Conservation (phyloP, 768 basidiomycete genomes). For the Naganishia vishniacii region DNA sequence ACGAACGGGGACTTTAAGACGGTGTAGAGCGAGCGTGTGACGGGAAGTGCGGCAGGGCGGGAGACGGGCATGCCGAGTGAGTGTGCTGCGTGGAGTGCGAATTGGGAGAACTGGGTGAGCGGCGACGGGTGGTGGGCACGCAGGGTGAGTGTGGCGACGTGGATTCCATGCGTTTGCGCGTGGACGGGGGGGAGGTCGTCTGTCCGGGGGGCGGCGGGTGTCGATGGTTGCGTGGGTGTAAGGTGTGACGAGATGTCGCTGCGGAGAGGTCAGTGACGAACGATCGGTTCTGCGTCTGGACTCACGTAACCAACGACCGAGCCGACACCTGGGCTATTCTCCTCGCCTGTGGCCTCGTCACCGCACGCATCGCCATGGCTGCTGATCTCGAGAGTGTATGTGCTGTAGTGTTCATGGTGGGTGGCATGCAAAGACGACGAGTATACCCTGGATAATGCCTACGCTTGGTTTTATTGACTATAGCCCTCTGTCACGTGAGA, state of each 20-base stretch:
- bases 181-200: conserved; percentile 20
- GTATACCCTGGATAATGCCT: too few relatives aligned
- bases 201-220: neutral
- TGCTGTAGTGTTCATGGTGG: neutral
- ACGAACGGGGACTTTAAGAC: conserved; percentile 79
- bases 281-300: neutral
- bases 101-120: conserved; percentile 75
- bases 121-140: conserved; percentile 63
- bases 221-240: neutral
- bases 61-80: conserved; percentile 76
- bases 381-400: neutral
- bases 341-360: neutral
- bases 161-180: conserved; percentile 59
- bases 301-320: conserved; percentile 7
- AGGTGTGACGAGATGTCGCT: neutral
- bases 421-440: neutral
- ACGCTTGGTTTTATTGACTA: too few relatives aligned
- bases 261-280: neutral
- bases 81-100: conserved; percentile 75
- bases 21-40: conserved; percentile 73
- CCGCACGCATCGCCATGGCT: neutral
- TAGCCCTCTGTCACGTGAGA: neutral
- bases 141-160: conserved; percentile 76
- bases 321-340: neutral
- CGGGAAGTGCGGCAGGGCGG: conserved; percentile 62